Evolutionary conservation across 306 rosid genomes (phyloP), one percentile per base, ranked within the genome.

Genomic region (Cyclanthera cordifolia): DNA sequence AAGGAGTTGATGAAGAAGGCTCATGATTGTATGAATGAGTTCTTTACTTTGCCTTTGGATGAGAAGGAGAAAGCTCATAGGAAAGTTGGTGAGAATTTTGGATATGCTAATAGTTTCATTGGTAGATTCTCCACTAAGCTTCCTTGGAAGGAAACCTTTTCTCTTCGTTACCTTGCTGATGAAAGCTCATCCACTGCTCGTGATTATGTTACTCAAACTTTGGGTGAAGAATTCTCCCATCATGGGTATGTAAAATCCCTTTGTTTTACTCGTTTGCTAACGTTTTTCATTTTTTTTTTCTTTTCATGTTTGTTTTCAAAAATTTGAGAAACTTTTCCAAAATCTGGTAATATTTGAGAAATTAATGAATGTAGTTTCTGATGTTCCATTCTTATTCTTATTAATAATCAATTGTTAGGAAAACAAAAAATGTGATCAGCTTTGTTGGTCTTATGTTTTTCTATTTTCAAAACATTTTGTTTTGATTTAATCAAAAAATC

Each of bases 141-240:
- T 49, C 72, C 72, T n/a, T 68, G 72, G 72, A 68, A 68, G 72
- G 72, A 68, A 27, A 68, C 72, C 16, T 34, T 68, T 0, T 23
- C 46, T 41, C 5, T 68, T 27, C 58, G 27, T 0, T 68, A 2
- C 20, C 20, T 34, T n/a, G 57, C 72, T 19, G 4, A 49, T 47
- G 13, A 25, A 0, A 10, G n/a, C 6, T 17, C 0, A 0, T 8
- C 72, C n/a, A 4, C 15, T 30, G 24, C 34, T 5, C 46, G 30
- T 11, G 46, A 68, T 5, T 68, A 1, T 9, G 4, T 68, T 8
- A 3, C 10, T 12, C 3, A 68, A 2, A 0, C 0, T 16, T n/a
- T 16, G 16, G 72, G 72, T 5, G 0, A 4, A 16, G 17, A 25
- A 49, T 28, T 68, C 46, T 25, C 57, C 8, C 58, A 49, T 3